These are phyloP conservation scores for Trichoderma endophyticum DNA, from an alignment of 2,329 filamentous ascomycete genomes.

Conservation along the genomic window DNA sequence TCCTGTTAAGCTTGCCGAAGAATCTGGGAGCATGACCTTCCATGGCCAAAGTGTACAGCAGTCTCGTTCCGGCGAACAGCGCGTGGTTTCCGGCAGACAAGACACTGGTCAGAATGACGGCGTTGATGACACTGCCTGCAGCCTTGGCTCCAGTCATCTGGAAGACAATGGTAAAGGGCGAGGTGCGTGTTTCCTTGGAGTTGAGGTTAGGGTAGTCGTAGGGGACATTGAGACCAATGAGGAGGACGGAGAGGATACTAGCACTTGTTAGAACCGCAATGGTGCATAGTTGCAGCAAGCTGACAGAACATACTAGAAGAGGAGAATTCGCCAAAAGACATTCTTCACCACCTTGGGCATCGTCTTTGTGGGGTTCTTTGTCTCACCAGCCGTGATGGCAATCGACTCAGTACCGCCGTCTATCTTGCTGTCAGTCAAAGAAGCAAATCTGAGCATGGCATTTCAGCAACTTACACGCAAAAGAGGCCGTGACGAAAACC, in stretches of 20 bases:
- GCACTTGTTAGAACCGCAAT: neutral
- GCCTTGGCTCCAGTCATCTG: slow-evolving; percentile 51
- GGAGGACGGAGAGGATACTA: slow-evolving; percentile 38
- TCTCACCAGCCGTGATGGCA: slow-evolving; percentile 64
- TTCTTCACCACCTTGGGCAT: slow-evolving; percentile 63
- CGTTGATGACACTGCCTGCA: slow-evolving; percentile 56
- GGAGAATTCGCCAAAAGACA: slow-evolving; percentile 60
- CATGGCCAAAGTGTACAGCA: slow-evolving; percentile 37
- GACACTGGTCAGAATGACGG: slow-evolving; percentile 46
- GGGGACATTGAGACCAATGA: slow-evolving; percentile 57
- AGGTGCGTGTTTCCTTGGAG: slow-evolving; percentile 35
- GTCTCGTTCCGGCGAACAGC: slow-evolving; percentile 34
- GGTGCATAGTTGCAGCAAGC: neutral
- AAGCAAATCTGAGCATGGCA: too few species aligned
- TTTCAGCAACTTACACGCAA: slow-evolving; percentile 48
- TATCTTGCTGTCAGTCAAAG: slow-evolving; percentile 13
- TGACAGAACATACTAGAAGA: slow-evolving; percentile 42
- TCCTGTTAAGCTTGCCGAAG: slow-evolving; percentile 41
- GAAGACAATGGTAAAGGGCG: slow-evolving; percentile 57
- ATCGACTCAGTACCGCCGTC: slow-evolving; percentile 59
- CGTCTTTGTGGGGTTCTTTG: slow-evolving; percentile 58
- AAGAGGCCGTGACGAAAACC: slow-evolving; percentile 51
- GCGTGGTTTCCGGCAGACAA: slow-evolving; percentile 39
- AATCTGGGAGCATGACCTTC: slow-evolving; percentile 53
- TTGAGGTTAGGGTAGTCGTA: slow-evolving; percentile 44